phyloP scores from a whole-genome alignment of 2,329 filamentous ascomycete genomes.

The Macroventuria anomochaeta region DNA sequence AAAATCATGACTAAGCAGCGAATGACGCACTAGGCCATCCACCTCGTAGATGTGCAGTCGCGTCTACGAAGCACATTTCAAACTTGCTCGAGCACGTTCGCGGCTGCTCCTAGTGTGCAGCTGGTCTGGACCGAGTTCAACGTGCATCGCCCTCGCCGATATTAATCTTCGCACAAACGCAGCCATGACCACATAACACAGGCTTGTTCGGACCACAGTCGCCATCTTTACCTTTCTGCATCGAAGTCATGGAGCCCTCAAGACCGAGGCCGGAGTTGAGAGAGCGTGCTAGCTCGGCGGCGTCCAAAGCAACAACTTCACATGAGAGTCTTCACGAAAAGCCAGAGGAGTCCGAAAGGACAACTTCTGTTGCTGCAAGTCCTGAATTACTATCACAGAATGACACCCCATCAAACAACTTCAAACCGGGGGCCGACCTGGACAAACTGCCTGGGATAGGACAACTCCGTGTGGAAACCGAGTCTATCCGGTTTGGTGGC shows the following conservation, averaged over 20 bases:
- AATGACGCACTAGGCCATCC: constrained; percentile 11
- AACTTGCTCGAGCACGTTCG: constrained; percentile 1
- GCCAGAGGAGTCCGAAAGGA: constrained; percentile 34
- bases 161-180: neutral
- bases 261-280: constrained; percentile 27
- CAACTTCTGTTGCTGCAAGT: constrained; percentile 35
- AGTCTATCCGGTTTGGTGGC: constrained; percentile 47
- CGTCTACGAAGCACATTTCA: neutral
- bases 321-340: constrained; percentile 38
- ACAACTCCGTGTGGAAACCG: constrained; percentile 38
- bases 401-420: constrained; percentile 35
- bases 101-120: neutral
- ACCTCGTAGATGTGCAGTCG: neutral
- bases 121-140: neutral
- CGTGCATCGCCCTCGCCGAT: neutral
- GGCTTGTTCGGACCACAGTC: neutral
- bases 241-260: constrained; percentile 28
- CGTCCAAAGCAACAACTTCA: constrained; percentile 31
- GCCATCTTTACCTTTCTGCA: neutral
- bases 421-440: constrained; percentile 42
- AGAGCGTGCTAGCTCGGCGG: constrained; percentile 36
- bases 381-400: constrained; percentile 32
- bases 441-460: constrained; percentile 37
- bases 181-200: constrained; percentile 11
- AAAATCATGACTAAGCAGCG: constrained; percentile 11